Evolutionary conservation across 345 rosid species (phyloP), one percentile per base, ranked within the genome.

Genomic region (Pistacia integerrima): DNA sequence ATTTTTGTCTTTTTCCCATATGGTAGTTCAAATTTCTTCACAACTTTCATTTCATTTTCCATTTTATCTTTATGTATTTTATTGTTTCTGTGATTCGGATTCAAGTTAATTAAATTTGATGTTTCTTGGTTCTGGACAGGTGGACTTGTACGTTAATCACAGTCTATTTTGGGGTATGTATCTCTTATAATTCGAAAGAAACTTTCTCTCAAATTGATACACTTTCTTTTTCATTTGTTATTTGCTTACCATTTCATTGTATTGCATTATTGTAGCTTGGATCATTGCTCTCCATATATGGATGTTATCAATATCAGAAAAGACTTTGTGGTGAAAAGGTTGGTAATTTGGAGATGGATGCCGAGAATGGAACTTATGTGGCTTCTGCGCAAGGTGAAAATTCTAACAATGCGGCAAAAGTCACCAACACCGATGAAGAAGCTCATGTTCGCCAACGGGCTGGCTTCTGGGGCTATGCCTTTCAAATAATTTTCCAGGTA

Each of bases 401-500:
- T 63, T 67, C 80, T 22, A 75, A n/a, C 68, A 77, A 20, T 35
- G 74, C 82, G 49, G 78, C 51, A 52, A 91, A 89, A 80, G 83
- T 61, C 65, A 72, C 86, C 17, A 80, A 66, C 76, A 46, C 67
- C 59, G 72, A 57, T 60, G 71, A 71, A 46, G 77, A 69, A 44
- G 73, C 35, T 56, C 79, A 79, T 38, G 74, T 38, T 81, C 85
- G 87, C 60, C 78, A 85, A 83, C 84, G 88, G 58, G 94, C 97
- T 75, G 84, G 90, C 61, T 65, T 82, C 66, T 88, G 83, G 92
- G 94, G 83, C 28, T 85, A 86, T 77, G 55, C 85, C 67, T 94
- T 97, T 72, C 99, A 94, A 66, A 87, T 94, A 65, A 77, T 91
- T 66, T 97, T 94, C 85, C 99, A 97, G 98, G 99, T 94, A 83